Evolutionary conservation across 2,329 filamentous ascomycete species (phyloP).

Genomic region (Botryotinia convoluta): DNA sequence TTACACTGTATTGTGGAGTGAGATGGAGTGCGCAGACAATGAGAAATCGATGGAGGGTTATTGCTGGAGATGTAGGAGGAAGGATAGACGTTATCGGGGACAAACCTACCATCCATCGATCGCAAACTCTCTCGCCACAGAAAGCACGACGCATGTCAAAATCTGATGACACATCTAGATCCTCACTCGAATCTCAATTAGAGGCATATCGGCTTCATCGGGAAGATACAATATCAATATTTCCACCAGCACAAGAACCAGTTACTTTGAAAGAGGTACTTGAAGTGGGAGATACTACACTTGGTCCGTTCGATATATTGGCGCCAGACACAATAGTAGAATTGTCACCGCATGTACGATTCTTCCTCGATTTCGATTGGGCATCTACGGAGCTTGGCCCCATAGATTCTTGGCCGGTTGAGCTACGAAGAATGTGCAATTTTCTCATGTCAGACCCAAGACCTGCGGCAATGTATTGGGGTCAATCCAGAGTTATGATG

Average conservation of each 20-base stretch:
- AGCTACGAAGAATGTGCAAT: constrained; percentile 76
- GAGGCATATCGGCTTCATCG: constrained; percentile 14
- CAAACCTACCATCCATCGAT: constrained; percentile 15
- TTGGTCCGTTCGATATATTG: constrained; percentile 32
- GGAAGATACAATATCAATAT: constrained; percentile 12
- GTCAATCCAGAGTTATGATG: constrained; percentile 62
- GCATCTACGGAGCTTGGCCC: constrained; percentile 39
- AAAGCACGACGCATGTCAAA: constrained; percentile 6
- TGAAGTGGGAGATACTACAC: constrained; percentile 2
- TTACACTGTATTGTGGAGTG: constrained; percentile 24
- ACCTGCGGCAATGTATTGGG: constrained; percentile 78
- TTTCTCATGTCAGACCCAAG: constrained; percentile 79
- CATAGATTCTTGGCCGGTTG: constrained; percentile 55
- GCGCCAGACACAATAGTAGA: constrained; percentile 19
- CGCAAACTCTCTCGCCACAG: constrained; percentile 19
- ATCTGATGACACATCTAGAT: neutral
- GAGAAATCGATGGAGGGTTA: constrained; percentile 29
- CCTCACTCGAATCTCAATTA: constrained; percentile 2
- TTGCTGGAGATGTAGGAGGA: constrained; percentile 24
- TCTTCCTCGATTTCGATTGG: constrained; percentile 44
- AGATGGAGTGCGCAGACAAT: constrained; percentile 29
- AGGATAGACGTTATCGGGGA: neutral
- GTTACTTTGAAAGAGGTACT: neutral
- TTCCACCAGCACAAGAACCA: constrained; percentile 9
- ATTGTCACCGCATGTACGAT: constrained; percentile 31